Evolutionary conservation across 192 early-diverging fungal genomes (phyloP).

Genomic region (Kickxella alabastrina): DNA sequence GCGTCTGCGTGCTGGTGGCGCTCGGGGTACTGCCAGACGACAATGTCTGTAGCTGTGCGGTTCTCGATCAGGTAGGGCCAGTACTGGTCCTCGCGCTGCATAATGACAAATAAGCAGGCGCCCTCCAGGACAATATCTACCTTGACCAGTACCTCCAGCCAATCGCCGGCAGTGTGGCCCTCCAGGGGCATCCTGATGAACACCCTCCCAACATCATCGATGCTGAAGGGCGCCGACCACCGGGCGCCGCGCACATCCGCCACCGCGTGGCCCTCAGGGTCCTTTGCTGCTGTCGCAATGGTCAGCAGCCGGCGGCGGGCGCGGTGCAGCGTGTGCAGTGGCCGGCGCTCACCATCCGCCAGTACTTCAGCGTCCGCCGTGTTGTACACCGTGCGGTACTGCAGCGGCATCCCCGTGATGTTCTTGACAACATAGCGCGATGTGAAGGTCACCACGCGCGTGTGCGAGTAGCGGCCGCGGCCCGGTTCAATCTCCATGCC

Average conservation of each 20-base stretch:
- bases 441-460: constrained; percentile 84
- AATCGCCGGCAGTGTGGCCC: constrained; percentile 25
- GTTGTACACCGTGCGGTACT: constrained; percentile 70
- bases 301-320: constrained; percentile 64
- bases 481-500: constrained; percentile 86
- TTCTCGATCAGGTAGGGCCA: constrained; percentile 89
- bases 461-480: constrained; percentile 78
- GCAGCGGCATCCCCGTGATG: constrained; percentile 63
- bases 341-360: constrained; percentile 53
- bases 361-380: constrained; percentile 45
- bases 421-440: constrained; percentile 91
- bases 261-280: neutral
- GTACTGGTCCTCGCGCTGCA: constrained; percentile 66
- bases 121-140: constrained; percentile 80
- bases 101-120: constrained; percentile 85
- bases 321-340: constrained; percentile 67
- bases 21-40: constrained; percentile 66
- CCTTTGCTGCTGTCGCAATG: constrained; percentile 58
- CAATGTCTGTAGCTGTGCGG: constrained; percentile 53
- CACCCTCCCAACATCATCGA: constrained; percentile 81
- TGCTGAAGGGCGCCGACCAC: constrained; percentile 85
- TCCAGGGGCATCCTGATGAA: constrained; percentile 73
- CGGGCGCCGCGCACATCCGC: constrained; percentile 43
- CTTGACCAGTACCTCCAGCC: constrained; percentile 59
- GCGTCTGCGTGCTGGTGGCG: constrained; percentile 3